Percentiles rank a stretch among this genome's conserved stretches.
phyloP scores from a whole-genome alignment of 345 rosid genomes.

The Eucalyptus regnans region DNA sequence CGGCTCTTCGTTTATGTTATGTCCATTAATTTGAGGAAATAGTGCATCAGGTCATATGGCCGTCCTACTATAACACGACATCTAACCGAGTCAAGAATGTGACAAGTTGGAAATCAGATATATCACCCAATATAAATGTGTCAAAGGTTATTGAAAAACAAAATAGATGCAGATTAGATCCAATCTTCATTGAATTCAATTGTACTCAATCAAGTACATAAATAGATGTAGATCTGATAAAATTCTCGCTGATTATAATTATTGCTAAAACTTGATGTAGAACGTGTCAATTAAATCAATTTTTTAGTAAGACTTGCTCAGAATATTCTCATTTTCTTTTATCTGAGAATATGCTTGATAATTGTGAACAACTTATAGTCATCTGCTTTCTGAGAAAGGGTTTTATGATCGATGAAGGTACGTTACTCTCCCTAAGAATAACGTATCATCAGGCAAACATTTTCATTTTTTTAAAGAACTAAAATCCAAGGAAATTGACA shows the following conservation, averaged over 20 bases:
- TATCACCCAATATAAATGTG: neutral
- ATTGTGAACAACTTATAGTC: neutral
- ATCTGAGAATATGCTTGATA: neutral
- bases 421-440: neutral
- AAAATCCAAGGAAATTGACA: neutral
- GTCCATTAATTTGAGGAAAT: neutral
- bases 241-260: neutral
- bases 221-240: neutral
- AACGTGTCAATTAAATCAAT: neutral
- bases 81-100: neutral
- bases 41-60: neutral
- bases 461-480: neutral
- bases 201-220: neutral
- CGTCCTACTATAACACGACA: neutral
- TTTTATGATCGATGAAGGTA: neutral
- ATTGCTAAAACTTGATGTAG: neutral
- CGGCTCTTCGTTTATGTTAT: neutral
- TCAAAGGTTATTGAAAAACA: neutral
- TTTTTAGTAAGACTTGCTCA: neutral
- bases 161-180: neutral
- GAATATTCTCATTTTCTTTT: neutral
- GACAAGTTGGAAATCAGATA: neutral
- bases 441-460: neutral
- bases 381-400: neutral
- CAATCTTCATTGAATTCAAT: neutral